These are phyloP conservation scores for Cyanodermella asteris DNA, from an alignment of 2,329 filamentous ascomycete species.

Conservation along the genomic window DNA sequence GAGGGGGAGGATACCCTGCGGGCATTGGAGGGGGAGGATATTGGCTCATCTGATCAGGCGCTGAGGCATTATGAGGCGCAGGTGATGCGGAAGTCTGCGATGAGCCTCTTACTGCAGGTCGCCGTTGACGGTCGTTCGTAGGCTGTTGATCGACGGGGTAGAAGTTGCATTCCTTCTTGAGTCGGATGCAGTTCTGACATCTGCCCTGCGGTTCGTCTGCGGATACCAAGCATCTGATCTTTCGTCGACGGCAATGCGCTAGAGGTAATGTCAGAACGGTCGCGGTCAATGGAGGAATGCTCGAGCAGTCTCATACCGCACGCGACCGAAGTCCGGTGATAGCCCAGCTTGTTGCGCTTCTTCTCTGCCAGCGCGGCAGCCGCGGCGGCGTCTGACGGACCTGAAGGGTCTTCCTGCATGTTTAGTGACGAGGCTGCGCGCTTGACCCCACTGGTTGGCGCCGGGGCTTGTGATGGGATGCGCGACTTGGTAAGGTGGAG, in stretches of 20 bases:
- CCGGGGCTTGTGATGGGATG: no score
- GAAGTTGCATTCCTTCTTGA: constrained; percentile 90
- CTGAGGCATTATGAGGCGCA: no score
- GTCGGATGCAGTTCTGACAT: constrained; percentile 77
- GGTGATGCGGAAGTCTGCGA: constrained; percentile 22
- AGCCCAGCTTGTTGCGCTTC: constrained; percentile 77
- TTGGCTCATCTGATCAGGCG: no score
- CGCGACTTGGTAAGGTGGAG: no score
- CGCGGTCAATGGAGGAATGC: constrained; percentile 1
- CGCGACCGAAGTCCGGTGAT: constrained; percentile 84
- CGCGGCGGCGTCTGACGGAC: no score
- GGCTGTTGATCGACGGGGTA: constrained; percentile 65
- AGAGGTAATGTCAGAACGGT: constrained; percentile 6
- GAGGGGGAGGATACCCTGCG: no score
- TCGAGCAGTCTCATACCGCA: constrained; percentile 48
- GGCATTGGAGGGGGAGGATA: no score
- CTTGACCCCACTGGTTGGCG: no score
- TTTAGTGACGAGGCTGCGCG: no score
- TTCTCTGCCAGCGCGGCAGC: constrained; percentile 43
- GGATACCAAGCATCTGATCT: constrained; percentile 73
- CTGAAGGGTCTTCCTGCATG: no score
- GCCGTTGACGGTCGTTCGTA: constrained; percentile 25
- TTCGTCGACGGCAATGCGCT: constrained; percentile 83
- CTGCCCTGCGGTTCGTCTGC: constrained; percentile 50
- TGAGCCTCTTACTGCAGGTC: constrained; percentile 22